Conservation (phyloP, 345 rosid genomes). For the Adansonia digitata region DNA sequence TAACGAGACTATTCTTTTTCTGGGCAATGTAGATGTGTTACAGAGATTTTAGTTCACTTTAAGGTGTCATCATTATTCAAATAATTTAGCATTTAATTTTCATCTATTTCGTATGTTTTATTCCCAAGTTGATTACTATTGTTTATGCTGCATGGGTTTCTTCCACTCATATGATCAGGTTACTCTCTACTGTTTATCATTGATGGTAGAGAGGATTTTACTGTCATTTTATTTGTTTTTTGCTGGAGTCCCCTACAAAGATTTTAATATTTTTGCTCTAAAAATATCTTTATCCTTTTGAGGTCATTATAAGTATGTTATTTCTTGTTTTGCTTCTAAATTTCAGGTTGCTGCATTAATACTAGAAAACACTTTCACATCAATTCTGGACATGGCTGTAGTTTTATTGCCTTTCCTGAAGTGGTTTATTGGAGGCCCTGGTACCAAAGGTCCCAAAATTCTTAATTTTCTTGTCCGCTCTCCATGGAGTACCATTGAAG, state of each 20-base stretch:
- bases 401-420: conserved; percentile 83
- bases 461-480: conserved; percentile 94
- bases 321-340: conserved; percentile 8
- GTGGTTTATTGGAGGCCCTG: conserved; percentile 92
- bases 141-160: not conserved
- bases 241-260: not conserved
- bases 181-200: not conserved
- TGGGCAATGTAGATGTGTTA: not conserved
- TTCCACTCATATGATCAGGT: not conserved
- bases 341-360: conserved; percentile 77
- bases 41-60: not conserved
- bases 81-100: not conserved
- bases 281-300: not conserved
- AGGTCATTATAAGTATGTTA: not conserved
- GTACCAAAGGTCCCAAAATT: conserved; percentile 70
- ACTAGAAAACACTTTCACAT: conserved; percentile 94
- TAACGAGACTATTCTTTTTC: not conserved
- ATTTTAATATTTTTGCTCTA: not conserved
- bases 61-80: not conserved
- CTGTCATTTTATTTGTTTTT: not conserved
- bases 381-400: conserved; percentile 99
- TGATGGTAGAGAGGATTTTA: not conserved
- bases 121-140: conserved; percentile 1
- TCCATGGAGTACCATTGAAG: conserved; percentile 92
- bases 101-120: not conserved